Evolutionary conservation across 352 stramenopile genomes (phyloP), one percentile per base, ranked within the genome.

Genomic region (Globisporangium yorkense): DNA sequence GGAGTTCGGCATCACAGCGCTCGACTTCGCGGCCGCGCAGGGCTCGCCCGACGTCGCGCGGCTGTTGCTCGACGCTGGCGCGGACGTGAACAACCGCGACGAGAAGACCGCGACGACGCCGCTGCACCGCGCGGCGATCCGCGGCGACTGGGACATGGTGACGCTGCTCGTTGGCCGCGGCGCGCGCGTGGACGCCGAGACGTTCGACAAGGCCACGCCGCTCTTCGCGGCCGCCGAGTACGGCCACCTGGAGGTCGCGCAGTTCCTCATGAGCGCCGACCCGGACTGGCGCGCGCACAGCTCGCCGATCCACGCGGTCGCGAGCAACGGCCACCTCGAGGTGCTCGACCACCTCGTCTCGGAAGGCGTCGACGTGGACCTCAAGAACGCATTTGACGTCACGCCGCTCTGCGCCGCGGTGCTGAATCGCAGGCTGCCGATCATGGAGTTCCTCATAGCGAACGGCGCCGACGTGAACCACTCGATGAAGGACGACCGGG

Each of bases 401-500:
- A 67, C 61, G 21, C 61, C 61, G 21, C 61, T 67, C 15, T 59
- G 46, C 21, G 56, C 51, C 16, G 61, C 56, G 0, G 52, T 67
- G 21, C 24, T 63, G 29, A 47, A 43, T n/a, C 48, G 59, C 15
- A 37, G 57, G 27, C 41, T 63, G 16, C 29, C 21, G 4, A 40
- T 59, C 35, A 59, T 66, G 39, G 51, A 49, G 48, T 63, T 55
- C 24, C 35, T 66, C 27, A 44, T 67, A 18, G 27, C 50, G 12
- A 67, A 67, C 18, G 61, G 61, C 24, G 61, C 61, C 1, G 35
- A 67, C 15, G 61, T 67, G 40, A 54, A 64, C 48, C 35, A 51
- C 33, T 51, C 49, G 13, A 56, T 60, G 46, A 56, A 68, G 35
- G 45, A 54, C 6, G 62, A 63, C 31, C 59, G 47, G 13, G 44